Percentiles rank a stretch among this genome's conserved stretches.
phyloP scores from a whole-genome alignment of 1,139 yeast species.

The Pichia sp. region DNA sequence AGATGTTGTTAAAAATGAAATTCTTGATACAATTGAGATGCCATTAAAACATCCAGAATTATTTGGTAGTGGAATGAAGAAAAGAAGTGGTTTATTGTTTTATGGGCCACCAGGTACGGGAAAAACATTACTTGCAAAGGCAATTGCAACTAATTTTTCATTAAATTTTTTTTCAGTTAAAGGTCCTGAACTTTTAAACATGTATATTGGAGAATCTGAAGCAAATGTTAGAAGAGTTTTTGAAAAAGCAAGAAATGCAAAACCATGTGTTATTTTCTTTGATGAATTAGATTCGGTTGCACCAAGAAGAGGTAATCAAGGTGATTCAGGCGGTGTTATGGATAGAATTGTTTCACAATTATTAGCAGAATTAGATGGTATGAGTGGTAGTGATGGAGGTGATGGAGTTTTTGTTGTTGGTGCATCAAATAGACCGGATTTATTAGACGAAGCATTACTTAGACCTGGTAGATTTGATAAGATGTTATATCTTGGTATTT shows the following conservation, averaged over 20 bases:
- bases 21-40: slow-evolving; percentile 91
- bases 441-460: slow-evolving; percentile 85
- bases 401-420: slow-evolving; percentile 97
- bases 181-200: slow-evolving; percentile 90
- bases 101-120: slow-evolving; percentile 99
- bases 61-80: slow-evolving; percentile 81
- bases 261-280: slow-evolving; percentile 94
- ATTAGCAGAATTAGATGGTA: slow-evolving; percentile 91
- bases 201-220: slow-evolving; percentile 98
- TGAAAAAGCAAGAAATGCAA: slow-evolving; percentile 91
- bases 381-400: slow-evolving; percentile 61
- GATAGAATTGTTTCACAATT: slow-evolving; percentile 94
- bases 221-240: slow-evolving; percentile 93
- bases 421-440: slow-evolving; percentile 93
- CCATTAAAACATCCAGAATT: slow-evolving; percentile 90
- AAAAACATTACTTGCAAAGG: slow-evolving; percentile 88
- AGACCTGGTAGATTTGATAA: slow-evolving; percentile 97
- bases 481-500: slow-evolving; percentile 85
- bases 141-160: slow-evolving; percentile 92
- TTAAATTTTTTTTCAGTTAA: slow-evolving; percentile 91
- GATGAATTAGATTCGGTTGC: slow-evolving; percentile 98
- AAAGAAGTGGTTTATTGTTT: slow-evolving; percentile 87
- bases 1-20: slow-evolving; percentile 84
- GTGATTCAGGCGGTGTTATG: slow-evolving; percentile 98
- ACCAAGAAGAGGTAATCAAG: slow-evolving; percentile 96